Evolutionary conservation across 805 yeast genomes (phyloP).

Genomic region (Candida yuanshanica): DNA sequence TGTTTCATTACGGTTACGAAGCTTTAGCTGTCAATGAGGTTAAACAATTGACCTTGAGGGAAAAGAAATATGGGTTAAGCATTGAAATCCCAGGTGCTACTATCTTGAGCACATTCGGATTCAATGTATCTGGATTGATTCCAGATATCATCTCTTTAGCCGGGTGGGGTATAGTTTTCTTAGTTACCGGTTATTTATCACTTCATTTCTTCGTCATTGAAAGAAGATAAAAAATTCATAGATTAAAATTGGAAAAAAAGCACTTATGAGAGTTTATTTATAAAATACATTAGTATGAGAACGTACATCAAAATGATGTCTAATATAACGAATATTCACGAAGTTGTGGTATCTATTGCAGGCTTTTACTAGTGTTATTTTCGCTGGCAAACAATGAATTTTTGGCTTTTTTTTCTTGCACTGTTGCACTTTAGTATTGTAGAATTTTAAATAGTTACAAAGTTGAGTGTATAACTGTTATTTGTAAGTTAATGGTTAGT

Average conservation of each 20-base stretch:
- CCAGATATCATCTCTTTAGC: conserved; percentile 59
- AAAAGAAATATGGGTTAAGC: conserved; percentile 85
- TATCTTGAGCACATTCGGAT: conserved; percentile 91
- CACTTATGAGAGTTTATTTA: background rate
- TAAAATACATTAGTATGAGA: no score
- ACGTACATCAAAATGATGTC: no score
- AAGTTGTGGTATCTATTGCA: no score
- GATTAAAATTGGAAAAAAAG: background rate
- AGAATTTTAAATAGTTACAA: no score
- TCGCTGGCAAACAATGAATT: no score
- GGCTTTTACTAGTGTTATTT: no score
- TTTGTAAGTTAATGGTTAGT: no score
- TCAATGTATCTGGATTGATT: conserved; percentile 70
- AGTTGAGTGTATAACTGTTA: no score
- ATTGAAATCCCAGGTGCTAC: conserved; percentile 98
- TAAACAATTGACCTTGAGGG: conserved; percentile 73
- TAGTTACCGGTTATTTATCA: conserved; percentile 67
- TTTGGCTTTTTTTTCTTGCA: no score
- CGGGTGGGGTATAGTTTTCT: conserved; percentile 51
- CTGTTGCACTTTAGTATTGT: no score
- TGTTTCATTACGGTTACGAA: conserved; percentile 95
- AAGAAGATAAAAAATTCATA: conserved; percentile 30
- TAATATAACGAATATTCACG: no score
- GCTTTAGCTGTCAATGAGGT: conserved; percentile 91
- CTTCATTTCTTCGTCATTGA: conserved; percentile 73